Evolutionary conservation across 192 early-diverging fungal genomes (phyloP).

Genomic region (Tieghemiomyces parasiticus): DNA sequence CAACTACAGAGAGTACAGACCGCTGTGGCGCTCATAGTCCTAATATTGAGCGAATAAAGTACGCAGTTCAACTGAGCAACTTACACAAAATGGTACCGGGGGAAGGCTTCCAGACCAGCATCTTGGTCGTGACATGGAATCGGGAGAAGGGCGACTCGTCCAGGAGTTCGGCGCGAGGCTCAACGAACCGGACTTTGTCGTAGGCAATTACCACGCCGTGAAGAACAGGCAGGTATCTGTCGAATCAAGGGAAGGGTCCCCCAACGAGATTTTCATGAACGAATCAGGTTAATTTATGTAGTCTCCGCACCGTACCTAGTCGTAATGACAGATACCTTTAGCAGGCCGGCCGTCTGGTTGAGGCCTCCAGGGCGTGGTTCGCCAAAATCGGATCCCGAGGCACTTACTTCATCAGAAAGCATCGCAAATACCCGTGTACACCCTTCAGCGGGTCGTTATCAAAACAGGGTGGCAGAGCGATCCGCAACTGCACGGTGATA

Average conservation of each 20-base stretch:
- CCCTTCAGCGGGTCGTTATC: not conserved
- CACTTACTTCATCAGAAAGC: conserved; percentile 4
- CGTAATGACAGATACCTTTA: no score
- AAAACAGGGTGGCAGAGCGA: conserved; percentile 4
- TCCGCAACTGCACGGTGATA: not conserved
- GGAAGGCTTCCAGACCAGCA: conserved; percentile 66
- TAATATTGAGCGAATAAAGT: no score
- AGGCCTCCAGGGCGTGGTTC: no score
- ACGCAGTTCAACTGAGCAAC: conserved; percentile 19
- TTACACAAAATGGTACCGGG: conserved; percentile 43
- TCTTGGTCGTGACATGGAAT: conserved; percentile 49
- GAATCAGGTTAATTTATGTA: no score
- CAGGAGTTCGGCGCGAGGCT: conserved; percentile 47
- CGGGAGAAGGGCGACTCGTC: conserved; percentile 74
- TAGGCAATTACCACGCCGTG: conserved; percentile 78
- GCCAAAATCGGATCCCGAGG: no score
- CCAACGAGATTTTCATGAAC: no score
- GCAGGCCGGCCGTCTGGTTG: no score
- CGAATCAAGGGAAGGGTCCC: no score
- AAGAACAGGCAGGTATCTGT: conserved; percentile 69
- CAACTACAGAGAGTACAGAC: no score
- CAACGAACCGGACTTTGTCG: conserved; percentile 42
- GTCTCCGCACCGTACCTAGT: no score
- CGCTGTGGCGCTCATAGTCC: no score
- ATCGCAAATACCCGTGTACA: not conserved